Evolutionary conservation across 768 basidiomycete species (phyloP).

Genomic region (Lentinula sp.): DNA sequence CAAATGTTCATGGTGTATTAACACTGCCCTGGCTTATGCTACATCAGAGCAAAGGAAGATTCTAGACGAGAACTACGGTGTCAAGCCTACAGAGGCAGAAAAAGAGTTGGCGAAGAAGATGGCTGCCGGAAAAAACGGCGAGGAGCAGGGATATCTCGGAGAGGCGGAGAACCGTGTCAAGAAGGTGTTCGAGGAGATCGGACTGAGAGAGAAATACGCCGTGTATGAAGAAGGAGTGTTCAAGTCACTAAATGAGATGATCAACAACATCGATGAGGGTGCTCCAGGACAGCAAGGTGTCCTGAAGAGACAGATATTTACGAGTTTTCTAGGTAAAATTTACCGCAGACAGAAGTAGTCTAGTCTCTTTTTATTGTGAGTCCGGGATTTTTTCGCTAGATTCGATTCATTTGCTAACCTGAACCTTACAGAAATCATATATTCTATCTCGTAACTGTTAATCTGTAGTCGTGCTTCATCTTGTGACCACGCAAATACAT

Average conservation of each 20-base stretch:
- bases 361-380: neutral
- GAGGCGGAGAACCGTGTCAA: constrained; percentile 35
- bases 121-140: constrained; percentile 3
- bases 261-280: constrained; percentile 59
- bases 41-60: constrained; percentile 49
- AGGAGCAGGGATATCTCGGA: constrained; percentile 7
- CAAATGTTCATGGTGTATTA: constrained; percentile 97
- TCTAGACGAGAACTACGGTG: constrained; percentile 54
- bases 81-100: constrained; percentile 50
- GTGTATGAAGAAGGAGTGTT: constrained; percentile 79
- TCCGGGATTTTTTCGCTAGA: neutral
- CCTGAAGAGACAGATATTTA: constrained; percentile 67
- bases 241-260: constrained; percentile 56
- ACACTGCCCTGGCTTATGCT: constrained; percentile 66
- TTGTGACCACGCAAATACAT: no score
- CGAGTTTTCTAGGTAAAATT: constrained; percentile 85
- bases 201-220: constrained; percentile 59
- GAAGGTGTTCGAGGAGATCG: constrained; percentile 63
- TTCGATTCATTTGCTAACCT: neutral
- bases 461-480: no score
- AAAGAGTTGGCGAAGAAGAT: constrained; percentile 7
- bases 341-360: constrained; percentile 54
- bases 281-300: constrained; percentile 25
- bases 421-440: no score
- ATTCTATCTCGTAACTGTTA: no score